These are phyloP conservation scores for Xylaria sp. DNA, from an alignment of 2,329 filamentous ascomycete species.

Conservation along the genomic window DNA sequence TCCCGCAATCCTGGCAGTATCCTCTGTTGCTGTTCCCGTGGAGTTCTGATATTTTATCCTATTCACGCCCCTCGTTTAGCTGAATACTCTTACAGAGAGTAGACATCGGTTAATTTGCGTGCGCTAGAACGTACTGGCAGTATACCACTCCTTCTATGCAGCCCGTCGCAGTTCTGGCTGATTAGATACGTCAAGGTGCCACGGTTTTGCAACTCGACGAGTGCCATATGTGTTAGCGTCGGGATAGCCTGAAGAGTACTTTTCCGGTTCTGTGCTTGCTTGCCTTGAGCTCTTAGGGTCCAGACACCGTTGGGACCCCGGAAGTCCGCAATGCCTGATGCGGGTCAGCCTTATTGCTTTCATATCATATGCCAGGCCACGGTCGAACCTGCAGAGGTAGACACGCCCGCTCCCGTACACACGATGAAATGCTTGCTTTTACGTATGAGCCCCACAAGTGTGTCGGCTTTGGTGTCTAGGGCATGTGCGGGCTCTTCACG, in stretches of 20 bases:
- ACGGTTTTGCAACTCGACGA: slow-evolving; percentile 56
- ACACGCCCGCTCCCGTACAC: slow-evolving; percentile 60
- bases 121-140: slow-evolving; percentile 51
- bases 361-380: background rate
- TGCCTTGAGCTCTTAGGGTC: slow-evolving; percentile 58
- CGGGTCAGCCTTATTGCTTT: background rate
- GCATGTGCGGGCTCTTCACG: slow-evolving; percentile 46
- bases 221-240: slow-evolving; percentile 59
- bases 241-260: slow-evolving; percentile 58
- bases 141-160: slow-evolving; percentile 60
- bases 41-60: slow-evolving; percentile 59
- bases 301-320: slow-evolving; percentile 59
- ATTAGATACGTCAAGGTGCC: slow-evolving; percentile 57
- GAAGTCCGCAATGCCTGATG: slow-evolving; percentile 59
- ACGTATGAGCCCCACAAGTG: slow-evolving; percentile 53
- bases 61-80: background rate
- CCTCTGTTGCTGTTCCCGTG: slow-evolving; percentile 62
- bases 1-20: slow-evolving; percentile 55
- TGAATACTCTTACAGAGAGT: background rate
- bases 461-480: slow-evolving; percentile 53
- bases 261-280: slow-evolving; percentile 47
- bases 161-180: slow-evolving; percentile 59
- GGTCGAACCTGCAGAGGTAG: slow-evolving; percentile 56
- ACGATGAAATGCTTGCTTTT: slow-evolving; percentile 59
- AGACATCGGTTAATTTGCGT: background rate